Percentiles rank a stretch among this genome's conserved stretches.
These are phyloP conservation scores for Vitellaria paradoxa DNA, from an alignment of 179 eudicot genomes.

Conservation along the genomic window DNA sequence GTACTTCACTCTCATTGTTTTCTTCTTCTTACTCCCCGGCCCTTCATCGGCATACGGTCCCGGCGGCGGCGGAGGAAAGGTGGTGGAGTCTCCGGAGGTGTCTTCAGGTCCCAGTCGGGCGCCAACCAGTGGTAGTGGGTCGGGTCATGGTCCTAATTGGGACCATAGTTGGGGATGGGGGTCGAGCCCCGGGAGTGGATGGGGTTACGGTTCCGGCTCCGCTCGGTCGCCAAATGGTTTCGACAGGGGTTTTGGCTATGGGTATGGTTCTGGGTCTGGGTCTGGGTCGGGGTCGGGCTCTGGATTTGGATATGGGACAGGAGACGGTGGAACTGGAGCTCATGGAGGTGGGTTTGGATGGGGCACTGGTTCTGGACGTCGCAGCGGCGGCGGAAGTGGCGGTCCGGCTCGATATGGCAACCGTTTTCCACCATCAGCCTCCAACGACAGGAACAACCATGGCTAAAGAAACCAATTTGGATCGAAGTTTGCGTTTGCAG, in stretches of 20 bases:
- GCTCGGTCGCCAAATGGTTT: slow-evolving; percentile 48
- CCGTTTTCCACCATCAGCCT: neutral
- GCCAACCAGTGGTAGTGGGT: slow-evolving; percentile 39
- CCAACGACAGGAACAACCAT: neutral
- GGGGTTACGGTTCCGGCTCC: slow-evolving; percentile 55
- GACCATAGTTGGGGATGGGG: slow-evolving; percentile 67
- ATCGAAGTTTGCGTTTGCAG: neutral
- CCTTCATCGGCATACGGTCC: neutral
- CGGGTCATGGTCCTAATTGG: slow-evolving; percentile 63
- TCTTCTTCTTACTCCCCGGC: slow-evolving; percentile 16
- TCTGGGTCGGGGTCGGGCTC: slow-evolving; percentile 35
- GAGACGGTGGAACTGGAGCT: slow-evolving; percentile 27
- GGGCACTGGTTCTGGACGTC: slow-evolving; percentile 12
- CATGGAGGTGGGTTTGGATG: slow-evolving; percentile 34
- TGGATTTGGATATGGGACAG: slow-evolving; percentile 27
- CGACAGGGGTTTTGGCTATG: slow-evolving; percentile 52
- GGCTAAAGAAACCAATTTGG: neutral
- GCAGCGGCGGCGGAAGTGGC: slow-evolving; percentile 5
- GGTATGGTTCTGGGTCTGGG: slow-evolving; percentile 44
- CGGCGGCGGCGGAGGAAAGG: neutral
- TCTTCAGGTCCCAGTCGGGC: slow-evolving; percentile 1
- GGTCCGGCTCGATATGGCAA: neutral
- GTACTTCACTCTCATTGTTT: slow-evolving; percentile 12
- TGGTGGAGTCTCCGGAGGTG: slow-evolving; percentile 7
- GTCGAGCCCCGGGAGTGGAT: slow-evolving; percentile 42